phyloP scores from a whole-genome alignment of 2,329 filamentous ascomycete species.

The Penicillium sp. region DNA sequence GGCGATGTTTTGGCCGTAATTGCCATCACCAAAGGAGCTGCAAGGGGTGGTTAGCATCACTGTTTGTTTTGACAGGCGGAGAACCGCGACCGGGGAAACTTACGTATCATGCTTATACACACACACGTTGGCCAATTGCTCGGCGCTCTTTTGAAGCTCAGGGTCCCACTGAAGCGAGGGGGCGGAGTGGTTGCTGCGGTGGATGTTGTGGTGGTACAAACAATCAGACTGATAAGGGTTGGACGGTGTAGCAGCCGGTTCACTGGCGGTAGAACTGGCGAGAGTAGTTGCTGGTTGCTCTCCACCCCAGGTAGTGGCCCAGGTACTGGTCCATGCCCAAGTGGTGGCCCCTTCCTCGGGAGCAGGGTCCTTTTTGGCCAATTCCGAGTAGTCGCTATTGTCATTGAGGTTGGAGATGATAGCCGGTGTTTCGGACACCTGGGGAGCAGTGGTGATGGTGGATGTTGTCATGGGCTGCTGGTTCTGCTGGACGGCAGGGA shows the following conservation, averaged over 20 bases:
- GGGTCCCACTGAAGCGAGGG: conserved; percentile 59
- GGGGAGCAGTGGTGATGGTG: conserved; percentile 3
- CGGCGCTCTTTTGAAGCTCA: conserved; percentile 58
- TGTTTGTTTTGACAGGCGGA: neutral
- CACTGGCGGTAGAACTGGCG: conserved; percentile 37
- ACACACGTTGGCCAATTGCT: conserved; percentile 59
- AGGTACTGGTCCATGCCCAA: neutral
- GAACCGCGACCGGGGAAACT: conserved; percentile 32
- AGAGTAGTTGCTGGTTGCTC: conserved; percentile 1
- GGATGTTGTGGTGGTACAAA: conserved; percentile 74
- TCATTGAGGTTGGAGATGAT: conserved; percentile 12
- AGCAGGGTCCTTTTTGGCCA: conserved; percentile 10
- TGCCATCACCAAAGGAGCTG: conserved; percentile 51
- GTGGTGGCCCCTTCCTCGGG: conserved; percentile 9
- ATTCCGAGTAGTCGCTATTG: conserved; percentile 7
- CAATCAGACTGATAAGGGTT: conserved; percentile 33
- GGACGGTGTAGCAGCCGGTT: conserved; percentile 22
- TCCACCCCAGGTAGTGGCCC: conserved; percentile 12
- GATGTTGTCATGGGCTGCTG: conserved; percentile 4
- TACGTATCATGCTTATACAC: conserved; percentile 71
- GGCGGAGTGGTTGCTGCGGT: conserved; percentile 76
- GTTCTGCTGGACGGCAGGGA: conserved; percentile 8
- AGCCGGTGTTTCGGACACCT: neutral
- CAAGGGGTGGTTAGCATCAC: conserved; percentile 1
- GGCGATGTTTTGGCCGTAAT: conserved; percentile 91